Percentiles rank a stretch among this genome's conserved stretches.
Evolutionary conservation across 352 stramenopile species (phyloP).

Genomic region (Pilasporangium apinafurcum): DNA sequence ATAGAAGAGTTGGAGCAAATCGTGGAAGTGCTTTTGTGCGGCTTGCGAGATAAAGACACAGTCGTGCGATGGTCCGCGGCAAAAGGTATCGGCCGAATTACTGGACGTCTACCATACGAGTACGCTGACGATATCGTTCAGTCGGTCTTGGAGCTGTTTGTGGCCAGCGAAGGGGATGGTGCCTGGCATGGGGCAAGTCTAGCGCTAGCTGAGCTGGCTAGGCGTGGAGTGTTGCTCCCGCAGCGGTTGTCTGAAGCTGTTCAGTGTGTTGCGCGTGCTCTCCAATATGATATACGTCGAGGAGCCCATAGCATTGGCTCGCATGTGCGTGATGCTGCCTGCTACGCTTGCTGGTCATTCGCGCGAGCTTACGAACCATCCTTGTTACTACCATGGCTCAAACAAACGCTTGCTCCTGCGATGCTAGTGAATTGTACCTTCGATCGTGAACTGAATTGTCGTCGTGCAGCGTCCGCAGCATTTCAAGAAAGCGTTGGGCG

Average conservation of each 20-base stretch:
- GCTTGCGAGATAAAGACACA: conserved; percentile 92
- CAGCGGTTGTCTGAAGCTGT: conserved; percentile 88
- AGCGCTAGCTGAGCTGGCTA: conserved; percentile 93
- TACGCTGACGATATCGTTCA: conserved; percentile 97
- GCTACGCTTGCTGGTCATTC: conserved; percentile 98
- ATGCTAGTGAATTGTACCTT: conserved; percentile 96
- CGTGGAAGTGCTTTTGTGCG: conserved; percentile 87
- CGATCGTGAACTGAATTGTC: conserved; percentile 98
- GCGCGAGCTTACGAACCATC: conserved; percentile 91
- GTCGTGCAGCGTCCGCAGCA: conserved; percentile 95
- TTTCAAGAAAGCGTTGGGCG: conserved; percentile 96
- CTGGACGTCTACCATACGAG: conserved; percentile 88
- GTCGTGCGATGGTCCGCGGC: conserved; percentile 98
- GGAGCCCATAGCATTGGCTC: conserved; percentile 93
- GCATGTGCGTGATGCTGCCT: conserved; percentile 97
- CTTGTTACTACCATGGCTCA: conserved; percentile 88
- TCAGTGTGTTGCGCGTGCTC: conserved; percentile 86
- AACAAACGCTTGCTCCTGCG: conserved; percentile 78
- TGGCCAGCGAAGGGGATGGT: conserved; percentile 88
- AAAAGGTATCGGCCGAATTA: conserved; percentile 98
- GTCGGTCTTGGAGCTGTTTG: conserved; percentile 92
- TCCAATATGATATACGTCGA: conserved; percentile 95
- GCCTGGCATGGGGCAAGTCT: conserved; percentile 98
- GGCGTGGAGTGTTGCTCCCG: conserved; percentile 94
- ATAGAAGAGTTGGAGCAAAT: conserved; percentile 97